Evolutionary conservation across 2,329 filamentous ascomycete genomes (phyloP).

Genomic region (Aspergillus ochraceoroseus): DNA sequence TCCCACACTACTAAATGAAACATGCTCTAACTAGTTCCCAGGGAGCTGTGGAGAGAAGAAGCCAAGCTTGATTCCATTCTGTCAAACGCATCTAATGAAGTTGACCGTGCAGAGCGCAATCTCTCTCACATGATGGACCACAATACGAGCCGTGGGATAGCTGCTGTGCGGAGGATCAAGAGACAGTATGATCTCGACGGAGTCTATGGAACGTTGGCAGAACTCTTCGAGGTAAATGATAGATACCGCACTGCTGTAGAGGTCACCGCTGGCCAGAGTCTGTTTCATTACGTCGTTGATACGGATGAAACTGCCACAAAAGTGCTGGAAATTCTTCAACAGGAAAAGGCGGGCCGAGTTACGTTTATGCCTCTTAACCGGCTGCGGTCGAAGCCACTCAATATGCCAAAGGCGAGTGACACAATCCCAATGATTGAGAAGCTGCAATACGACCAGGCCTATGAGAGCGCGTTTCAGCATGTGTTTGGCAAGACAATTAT

Average conservation of each 20-base stretch:
- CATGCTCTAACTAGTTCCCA: conserved; percentile 16
- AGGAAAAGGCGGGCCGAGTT: conserved; percentile 74
- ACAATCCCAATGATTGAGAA: conserved; percentile 83
- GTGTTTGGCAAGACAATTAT: conserved; percentile 95
- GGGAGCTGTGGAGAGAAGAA: conserved; percentile 76
- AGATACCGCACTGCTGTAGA: conserved; percentile 84
- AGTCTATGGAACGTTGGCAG: conserved; percentile 86
- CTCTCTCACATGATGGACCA: conserved; percentile 84
- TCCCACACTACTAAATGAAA: not conserved
- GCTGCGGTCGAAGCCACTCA: conserved; percentile 63
- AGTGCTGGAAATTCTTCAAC: conserved; percentile 73
- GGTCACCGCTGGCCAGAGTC: conserved; percentile 82
- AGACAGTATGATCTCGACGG: conserved; percentile 73
- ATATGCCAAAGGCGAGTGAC: conserved; percentile 79
- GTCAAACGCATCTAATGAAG: conserved; percentile 68
- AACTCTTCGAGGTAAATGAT: conserved; percentile 82
- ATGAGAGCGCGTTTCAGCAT: conserved; percentile 82
- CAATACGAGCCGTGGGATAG: conserved; percentile 77
- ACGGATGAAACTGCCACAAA: conserved; percentile 80
- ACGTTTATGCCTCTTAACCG: conserved; percentile 93
- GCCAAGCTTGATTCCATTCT: conserved; percentile 78
- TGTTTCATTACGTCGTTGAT: conserved; percentile 96
- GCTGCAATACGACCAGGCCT: conserved; percentile 69
- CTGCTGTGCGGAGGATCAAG: conserved; percentile 79
- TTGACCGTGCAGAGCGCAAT: conserved; percentile 69